Base-by-base conservation (phyloP, 2,329 filamentous ascomycete genomes). In the Orbilia blumenaviensis region DNA sequence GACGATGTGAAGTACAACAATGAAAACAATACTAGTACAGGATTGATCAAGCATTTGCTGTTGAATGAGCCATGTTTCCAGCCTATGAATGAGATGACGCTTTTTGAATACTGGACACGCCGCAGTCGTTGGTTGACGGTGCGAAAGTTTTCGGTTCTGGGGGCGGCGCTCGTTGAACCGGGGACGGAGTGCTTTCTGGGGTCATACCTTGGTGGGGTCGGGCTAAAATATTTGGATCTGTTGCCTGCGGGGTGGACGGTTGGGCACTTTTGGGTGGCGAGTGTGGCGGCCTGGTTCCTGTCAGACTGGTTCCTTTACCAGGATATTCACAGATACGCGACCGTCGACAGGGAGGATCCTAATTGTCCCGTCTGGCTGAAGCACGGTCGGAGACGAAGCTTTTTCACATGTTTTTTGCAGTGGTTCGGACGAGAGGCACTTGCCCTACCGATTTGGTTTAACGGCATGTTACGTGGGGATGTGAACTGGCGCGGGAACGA, bases 81-180 rank as follows among this genome's bases (percentile, higher is more conserved):
- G 81, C 96, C 96, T 38, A 92, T 96, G 84, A 89, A 90, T 2
- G 88, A 89, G 78, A 96, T 96, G 88, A 90, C 91, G 1, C 86
- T 97, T 0, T 81, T 82, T 2, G 90, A 92, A 27, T 98, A 97
- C 81, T 87, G 92, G 50, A 91, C 90, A 3, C 89, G 95, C 10
- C 88, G 95, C 23, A 90, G 94, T 2, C 88, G 95, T 61, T 99
- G 95, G 95, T 85, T 98, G 23, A 89, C 95, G 4, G 96, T 97
- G 0, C 87, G 95, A 50, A 99, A 99, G 82, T 98, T 93, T 85
- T 97, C 94, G 0, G 95, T 99, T 12, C 87, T 92, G 1, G 85
- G 91, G 0, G 96, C 95, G 0, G 98, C 96, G 0, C 85, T 97
- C 0, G 92, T 97, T 1, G 95, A 99, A 81, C 95, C 94, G 0